Evolutionary conservation across 176 grass and related monocot species (phyloP).

Genomic region (Bromus sterilis): DNA sequence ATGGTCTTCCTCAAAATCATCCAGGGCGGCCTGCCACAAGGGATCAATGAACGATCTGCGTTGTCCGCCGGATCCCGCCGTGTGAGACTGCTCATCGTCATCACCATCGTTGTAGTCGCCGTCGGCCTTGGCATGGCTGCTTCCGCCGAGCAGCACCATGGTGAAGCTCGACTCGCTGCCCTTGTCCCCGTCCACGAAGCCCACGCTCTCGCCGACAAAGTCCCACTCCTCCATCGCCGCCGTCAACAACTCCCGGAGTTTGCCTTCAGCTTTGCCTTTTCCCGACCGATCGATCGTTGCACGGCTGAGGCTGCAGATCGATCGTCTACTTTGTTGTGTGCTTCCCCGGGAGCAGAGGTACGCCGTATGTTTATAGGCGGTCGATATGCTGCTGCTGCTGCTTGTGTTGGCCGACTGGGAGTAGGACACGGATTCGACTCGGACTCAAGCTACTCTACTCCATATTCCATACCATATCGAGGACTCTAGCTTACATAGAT

Average conservation of each 20-base stretch:
- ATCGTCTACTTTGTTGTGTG: not conserved
- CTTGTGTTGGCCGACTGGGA: not conserved
- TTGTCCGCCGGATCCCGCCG: too few species aligned
- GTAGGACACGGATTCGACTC: not conserved
- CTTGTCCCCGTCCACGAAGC: not conserved
- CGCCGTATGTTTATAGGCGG: not conserved
- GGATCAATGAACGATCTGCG: too few species aligned
- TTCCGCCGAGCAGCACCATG: not conserved
- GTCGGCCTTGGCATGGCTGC: not conserved
- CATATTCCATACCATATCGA: too few species aligned
- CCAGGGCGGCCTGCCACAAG: too few species aligned
- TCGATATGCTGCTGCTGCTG: too few species aligned
- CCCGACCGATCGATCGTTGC: too few species aligned
- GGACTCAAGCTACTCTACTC: too few species aligned
- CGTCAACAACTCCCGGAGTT: not conserved
- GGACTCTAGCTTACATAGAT: too few species aligned
- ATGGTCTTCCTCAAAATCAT: too few species aligned
- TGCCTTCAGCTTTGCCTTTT: not conserved
- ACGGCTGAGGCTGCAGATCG: too few species aligned
- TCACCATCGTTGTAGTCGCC: too few species aligned
- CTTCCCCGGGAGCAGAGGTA: not conserved
- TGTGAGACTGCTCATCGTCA: too few species aligned
- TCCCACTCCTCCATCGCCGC: not conserved
- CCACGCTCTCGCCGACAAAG: not conserved
- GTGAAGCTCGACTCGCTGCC: not conserved